Conservation (phyloP, 2,329 filamentous ascomycete genomes). For the Xylaria sp. region DNA sequence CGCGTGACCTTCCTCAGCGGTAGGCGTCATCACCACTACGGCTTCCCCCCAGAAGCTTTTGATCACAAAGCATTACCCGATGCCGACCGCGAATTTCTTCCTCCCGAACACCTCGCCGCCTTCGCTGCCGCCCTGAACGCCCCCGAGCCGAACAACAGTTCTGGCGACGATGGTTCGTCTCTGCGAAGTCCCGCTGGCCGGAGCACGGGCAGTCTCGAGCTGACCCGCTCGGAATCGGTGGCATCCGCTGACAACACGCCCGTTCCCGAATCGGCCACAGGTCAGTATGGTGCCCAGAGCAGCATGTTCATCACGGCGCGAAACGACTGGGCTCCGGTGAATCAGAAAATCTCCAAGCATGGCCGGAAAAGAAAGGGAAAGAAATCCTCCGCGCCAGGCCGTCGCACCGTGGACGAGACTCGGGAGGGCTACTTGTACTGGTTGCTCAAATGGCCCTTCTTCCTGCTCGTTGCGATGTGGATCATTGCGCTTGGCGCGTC, state of each 20-base stretch:
- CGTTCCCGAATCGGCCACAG: conserved; percentile 36
- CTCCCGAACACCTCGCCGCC: conserved; percentile 70
- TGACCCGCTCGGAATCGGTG: conserved; percentile 45
- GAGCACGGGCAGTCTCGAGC: conserved; percentile 44
- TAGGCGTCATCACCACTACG: conserved; percentile 47
- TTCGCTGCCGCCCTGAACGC: conserved; percentile 84
- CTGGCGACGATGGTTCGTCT: conserved; percentile 53
- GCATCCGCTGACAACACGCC: conserved; percentile 42
- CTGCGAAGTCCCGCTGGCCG: conserved; percentile 46
- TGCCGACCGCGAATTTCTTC: conserved; percentile 75
- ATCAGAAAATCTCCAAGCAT: conserved; percentile 63
- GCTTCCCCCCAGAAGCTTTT: conserved; percentile 65
- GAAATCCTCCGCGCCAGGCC: conserved; percentile 47
- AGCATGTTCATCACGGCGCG: conserved; percentile 78
- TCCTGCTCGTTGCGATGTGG: conserved; percentile 80
- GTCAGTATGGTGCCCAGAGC: conserved; percentile 38
- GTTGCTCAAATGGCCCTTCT: conserved; percentile 87
- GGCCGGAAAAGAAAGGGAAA: conserved; percentile 45
- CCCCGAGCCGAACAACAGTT: conserved; percentile 71
- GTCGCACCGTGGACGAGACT: conserved; percentile 83
- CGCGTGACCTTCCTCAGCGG: conserved; percentile 28
- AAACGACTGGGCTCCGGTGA: conserved; percentile 93
- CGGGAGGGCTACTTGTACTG: conserved; percentile 90
- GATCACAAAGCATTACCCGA: conserved; percentile 76
- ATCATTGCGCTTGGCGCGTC: conserved; percentile 70